Evolutionary conservation across 208 protist species (phyloP).

Genomic region (Crithidia brevicula): DNA sequence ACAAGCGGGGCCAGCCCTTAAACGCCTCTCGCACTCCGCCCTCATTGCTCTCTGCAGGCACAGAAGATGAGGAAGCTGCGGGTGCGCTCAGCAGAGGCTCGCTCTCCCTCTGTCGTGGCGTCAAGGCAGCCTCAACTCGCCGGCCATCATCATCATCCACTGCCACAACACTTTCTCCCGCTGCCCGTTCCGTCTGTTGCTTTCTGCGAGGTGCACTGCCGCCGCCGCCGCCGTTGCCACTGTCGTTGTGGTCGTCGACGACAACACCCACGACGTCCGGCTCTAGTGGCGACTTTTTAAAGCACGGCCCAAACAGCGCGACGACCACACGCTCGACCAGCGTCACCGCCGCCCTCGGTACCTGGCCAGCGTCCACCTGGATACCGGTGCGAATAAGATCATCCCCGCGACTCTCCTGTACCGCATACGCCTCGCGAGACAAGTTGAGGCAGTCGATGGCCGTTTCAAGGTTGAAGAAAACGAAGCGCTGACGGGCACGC

Average conservation of each 20-base stretch:
- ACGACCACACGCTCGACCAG: conserved; percentile 23
- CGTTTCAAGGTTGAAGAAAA: conserved; percentile 91
- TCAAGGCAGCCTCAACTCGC: no score
- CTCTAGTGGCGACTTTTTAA: conserved; percentile 19
- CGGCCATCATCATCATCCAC: not conserved
- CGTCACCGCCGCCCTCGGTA: conserved; percentile 31
- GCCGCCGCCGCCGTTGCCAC: conserved; percentile 1
- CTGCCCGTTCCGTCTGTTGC: no score
- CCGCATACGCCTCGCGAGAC: conserved; percentile 71
- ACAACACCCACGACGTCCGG: not conserved
- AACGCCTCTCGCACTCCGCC: not conserved
- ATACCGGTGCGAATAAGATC: conserved; percentile 33
- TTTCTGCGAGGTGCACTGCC: not conserved
- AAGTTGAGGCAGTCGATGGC: conserved; percentile 90
- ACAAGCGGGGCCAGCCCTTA: not conserved
- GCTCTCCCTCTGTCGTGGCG: no score
- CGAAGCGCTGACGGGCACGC: conserved; percentile 37
- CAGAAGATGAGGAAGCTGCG: not conserved
- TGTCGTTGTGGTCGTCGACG: no score
- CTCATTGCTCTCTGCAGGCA: no score
- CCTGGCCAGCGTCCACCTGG: conserved; percentile 28
- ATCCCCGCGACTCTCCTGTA: conserved; percentile 44
- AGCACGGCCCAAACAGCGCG: conserved; percentile 24
- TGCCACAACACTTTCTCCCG: not conserved
- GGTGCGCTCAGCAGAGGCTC: not conserved